Evolutionary conservation across 768 basidiomycete genomes (phyloP), one percentile per base, ranked within the genome.

Genomic region (Boletus tomentosulus): DNA sequence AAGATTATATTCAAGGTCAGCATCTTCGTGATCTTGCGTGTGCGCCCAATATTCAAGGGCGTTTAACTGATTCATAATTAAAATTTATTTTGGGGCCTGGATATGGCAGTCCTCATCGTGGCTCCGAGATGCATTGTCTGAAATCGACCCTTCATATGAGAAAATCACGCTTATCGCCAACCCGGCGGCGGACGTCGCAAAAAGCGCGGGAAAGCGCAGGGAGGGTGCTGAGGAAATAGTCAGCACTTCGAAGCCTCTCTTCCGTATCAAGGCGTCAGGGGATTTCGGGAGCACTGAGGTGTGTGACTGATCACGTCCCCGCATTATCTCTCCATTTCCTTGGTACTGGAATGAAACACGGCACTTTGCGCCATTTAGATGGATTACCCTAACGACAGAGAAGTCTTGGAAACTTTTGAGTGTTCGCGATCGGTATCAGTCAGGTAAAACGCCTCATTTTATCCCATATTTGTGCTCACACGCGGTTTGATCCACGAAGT

Each of bases 371-470:
- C 5, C 25, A n/a, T 37, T 15, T 30, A 95, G 92, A 91, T 98
- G 85, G 95, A 99, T 71, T 98, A 95, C 57, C 93, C 93, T 3
- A 93, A 91, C 61, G 93, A 96, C 63, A 79, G 81, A 46, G 93
- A 97, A 47, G 89, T 98, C 0, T 78, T 98, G 30, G 93, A 97
- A 69, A 82, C 85, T 0, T 93, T 97, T 62, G 90, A 96, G 56
- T 98, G 95, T 67, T 74, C 69, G 11, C 74, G 76, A 34, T 71
- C 74, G 7, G 78, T 93, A 31, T 77, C 74, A 34, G 91, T 90
- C 68, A 89, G 85, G 93, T 93, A 57, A 44, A 74, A 51, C 25
- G 15, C 37, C 9, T 34, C 34, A 48, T 19, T 49, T 42, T 10
- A 6, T 15, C 5, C 16, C n/a, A 5, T 24, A 41, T 4, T 19